Evolutionary conservation across 2,329 filamentous ascomycete species (phyloP), one percentile per base, ranked within the genome.

Genomic region (Ascochyta pisi): DNA sequence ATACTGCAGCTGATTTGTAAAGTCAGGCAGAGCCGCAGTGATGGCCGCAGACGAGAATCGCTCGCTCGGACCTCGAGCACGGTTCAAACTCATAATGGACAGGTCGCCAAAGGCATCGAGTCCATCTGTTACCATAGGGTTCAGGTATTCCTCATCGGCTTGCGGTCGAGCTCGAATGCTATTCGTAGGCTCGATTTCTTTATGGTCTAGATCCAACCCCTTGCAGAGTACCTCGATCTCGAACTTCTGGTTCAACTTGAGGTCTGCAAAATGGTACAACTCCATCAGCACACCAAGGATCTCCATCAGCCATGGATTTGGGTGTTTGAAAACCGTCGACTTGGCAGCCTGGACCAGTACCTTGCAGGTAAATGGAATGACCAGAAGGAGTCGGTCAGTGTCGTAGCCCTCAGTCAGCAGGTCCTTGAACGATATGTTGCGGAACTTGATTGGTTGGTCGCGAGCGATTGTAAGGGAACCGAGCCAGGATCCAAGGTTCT

Each of bases 181-280:
- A 22, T 89, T 88, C 0, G 93, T 91, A 0, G 94, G 91, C 66
- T 96, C 90, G 60, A 98, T 92, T 56, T 85, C 89, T 78, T 96
- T 96, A 76, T 96, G 90, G 60, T 98, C 92, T n/a, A 98, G 82
- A 50, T 89, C 89, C 15, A 99, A 81, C 12, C 93, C 93, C 73
- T 96, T 96, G 81, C 93, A 99, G 23, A 99, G 83, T 24, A 99
- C 93, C 76, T 99, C 95, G 54, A 99, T 98, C 76, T 99, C 95
- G 67, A 99, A 99, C 69, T 98, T 99, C 47, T 96, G 87, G 65
- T 98, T 98, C 34, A 99, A 84, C 75, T 98, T 98, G 52, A 99
- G 81, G 66, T 97, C 94, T 13, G 91, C 92, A 68, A 90, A 90
- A 69, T 96, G 89, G 70, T 99, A 99, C 4, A 99, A 83, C 71